Percentiles rank a stretch among this genome's conserved stretches.
These are phyloP conservation scores for Leishmania guyanensis DNA, from an alignment of 208 protist species.

Conservation along the genomic window DNA sequence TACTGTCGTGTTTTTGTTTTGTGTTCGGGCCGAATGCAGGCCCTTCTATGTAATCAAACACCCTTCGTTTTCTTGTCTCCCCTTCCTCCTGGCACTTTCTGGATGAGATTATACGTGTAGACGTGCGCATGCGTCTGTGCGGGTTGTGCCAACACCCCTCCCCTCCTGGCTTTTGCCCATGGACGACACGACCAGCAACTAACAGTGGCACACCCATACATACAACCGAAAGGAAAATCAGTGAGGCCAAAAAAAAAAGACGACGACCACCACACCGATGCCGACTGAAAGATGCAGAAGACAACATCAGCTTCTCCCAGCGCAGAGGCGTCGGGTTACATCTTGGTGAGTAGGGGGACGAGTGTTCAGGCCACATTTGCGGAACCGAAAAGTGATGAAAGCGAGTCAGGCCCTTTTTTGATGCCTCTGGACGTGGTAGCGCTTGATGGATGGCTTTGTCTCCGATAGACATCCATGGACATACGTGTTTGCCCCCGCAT, in stretches of 20 bases:
- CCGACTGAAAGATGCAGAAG: not conserved
- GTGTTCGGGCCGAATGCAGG: not conserved
- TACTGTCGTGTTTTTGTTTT: not conserved
- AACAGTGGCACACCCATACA: too few relatives aligned
- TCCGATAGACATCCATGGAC: not conserved
- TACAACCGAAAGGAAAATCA: not conserved
- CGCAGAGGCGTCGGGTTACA: not conserved
- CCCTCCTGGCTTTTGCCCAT: not conserved
- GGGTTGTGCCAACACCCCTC: not conserved
- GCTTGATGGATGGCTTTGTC: not conserved
- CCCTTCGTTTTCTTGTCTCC: not conserved
- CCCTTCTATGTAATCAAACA: constrained; percentile 3
- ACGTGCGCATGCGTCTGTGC: not conserved
- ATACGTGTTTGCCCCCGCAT: not conserved
- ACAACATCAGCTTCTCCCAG: not conserved
- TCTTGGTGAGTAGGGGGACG: not conserved
- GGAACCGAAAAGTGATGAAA: not conserved
- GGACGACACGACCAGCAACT: not conserved
- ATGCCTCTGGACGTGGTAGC: too few relatives aligned
- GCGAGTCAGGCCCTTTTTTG: not conserved
- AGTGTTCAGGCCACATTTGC: not conserved
- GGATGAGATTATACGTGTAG: not conserved
- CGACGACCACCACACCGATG: not conserved
- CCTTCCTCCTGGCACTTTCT: not conserved
- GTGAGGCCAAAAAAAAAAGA: not conserved